Base-by-base conservation (phyloP, 495 filamentous ascomycete species). In the Lepraria neglecta region DNA sequence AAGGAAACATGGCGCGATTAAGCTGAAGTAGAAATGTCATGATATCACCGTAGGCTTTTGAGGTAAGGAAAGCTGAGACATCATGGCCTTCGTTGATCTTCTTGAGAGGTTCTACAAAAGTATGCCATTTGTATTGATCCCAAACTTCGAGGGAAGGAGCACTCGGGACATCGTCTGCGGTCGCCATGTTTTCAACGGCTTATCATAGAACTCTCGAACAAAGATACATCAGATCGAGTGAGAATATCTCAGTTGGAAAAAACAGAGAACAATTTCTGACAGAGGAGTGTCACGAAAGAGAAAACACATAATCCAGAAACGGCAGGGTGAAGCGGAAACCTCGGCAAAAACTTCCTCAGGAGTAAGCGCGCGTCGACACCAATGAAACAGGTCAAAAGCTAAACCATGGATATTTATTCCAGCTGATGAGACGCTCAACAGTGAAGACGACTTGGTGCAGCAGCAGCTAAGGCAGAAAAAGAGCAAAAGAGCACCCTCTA, bases 11-110 rank as follows among this genome's bases (percentile, higher is more conserved):
- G 19, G 90, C 82, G 45, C 85, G 82, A 70, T 96, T 97, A 31
- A 99, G 81, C 73, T 97, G 94, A 50, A 95, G 72, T 7, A 97
- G 72, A 69, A 96, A 99, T 50, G 81, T 80, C 75, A 88, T 85
- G 40, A 97, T 89, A 71, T 96, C 88, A 48, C 78, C 77, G 74
- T 97, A 96, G 17, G 89, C 94, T 70, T 78, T 82, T 33, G 90
- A 90, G 31, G 78, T 78, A 38, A 90, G 79, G 67, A 97, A 99
- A 54, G 75, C 76, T 6, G 79, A 65, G 24, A 97, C 87, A 79
- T 96, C 91, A 42, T 84, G 74, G 58, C 84, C 83, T 50, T 91
- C 86, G 73, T 95, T 75, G 72, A 99, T 99, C 58, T 76, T 78
- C 70, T 98, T 98, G 59, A 60, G 48, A 1, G 87, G 88, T n/a